Base-by-base conservation (phyloP, 257 asterid species). In the Galeopsis tetrahit region DNA sequence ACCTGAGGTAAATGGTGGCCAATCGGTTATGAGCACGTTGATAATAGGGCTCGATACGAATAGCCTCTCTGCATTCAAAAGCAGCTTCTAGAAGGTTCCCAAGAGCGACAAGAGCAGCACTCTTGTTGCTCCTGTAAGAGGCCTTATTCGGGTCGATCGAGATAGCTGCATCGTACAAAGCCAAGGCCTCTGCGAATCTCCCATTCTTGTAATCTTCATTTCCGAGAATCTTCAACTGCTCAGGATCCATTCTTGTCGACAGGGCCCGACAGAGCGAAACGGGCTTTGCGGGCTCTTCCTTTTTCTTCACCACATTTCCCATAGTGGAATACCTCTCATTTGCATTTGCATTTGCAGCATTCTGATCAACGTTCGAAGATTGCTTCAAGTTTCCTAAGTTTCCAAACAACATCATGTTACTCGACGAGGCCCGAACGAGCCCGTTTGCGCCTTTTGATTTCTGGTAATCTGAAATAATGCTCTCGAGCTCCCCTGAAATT, bases 191-290 rank as follows among this genome's bases (percentile, higher is more conserved):
- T 0, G 97, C 96, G 72, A 95, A 92, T 66, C 96, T 87, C 1
- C 98, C 97, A 60, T 92, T 95, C 81, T 90, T 88, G 75, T 92
- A 95, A 75, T 95, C 99, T 15, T 95, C 99, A 71, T 95, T 95
- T 0, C 99, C 99, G 68, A 95, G n/a, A 44, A 91, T 88, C 83
- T 92, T 95, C 78, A 92, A 75, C 68, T 95, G 76, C 77, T 95
- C 99, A 0, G 99, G 99, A 73, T 95, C 98, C 96, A 88, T 95
- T 52, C 95, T 68, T 0, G 97, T 88, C 5, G 99, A 95, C 53
- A 92, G 44, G 44, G 89, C 98, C 68, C 99, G 80, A 76, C 99
- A 95, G 4, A 95, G 85, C 1, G 97, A 83, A 31, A 67, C 77
- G 7, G 85, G 82, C 69, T 85, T 82, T 64, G 42, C 79, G 3